Evolutionary conservation across 169 alveolate species (phyloP), one percentile per base, ranked within the genome.

Genomic region (Fabrea salina): DNA sequence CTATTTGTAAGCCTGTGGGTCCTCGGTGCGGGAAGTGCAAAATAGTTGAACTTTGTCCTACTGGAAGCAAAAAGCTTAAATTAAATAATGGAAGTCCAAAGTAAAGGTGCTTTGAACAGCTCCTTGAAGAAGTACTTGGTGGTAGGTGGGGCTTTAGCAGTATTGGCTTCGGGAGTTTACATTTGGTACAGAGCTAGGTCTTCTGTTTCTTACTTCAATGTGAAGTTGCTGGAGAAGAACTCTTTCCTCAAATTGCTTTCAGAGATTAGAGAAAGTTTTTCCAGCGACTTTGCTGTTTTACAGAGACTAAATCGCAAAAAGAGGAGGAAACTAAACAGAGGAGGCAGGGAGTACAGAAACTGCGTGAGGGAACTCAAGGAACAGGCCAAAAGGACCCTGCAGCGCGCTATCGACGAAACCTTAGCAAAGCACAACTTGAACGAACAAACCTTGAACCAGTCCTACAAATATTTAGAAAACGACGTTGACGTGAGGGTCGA

Each of bases 1-100:
- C 95, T 13, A 91, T 96, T 32, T 97, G 99, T 78, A 95, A 85
- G 75, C 93, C 98, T 53, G 68, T 85, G 50, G 80, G 82, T 22
- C 97, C 97, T 32, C 67, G 76, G 71, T 90, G 95, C 44, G 54
- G 76, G 41, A 54, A 64, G 3, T 86, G 92, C 37, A 40, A 50
- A 11, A 72, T 70, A 13, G 37, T 13, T 19, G 30, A 70, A 13
- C 4, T 49, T 70, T 70, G 79, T 44, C 79, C 79, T 44, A 32
- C 19, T 22, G 74, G 74, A 30, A 54, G 25, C 11, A 8, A 54
- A n/a, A 54, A 54, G 6, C 6, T 54, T 7, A 54, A 54, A 33
- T 13, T 44, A 11, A 16, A 44, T 44, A 16, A 44, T 44, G 53
- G n/a, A n/a, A n/a, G n/a, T n/a, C n/a, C n/a, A n/a, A n/a, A n/a